phyloP scores from a whole-genome alignment of 2,329 filamentous ascomycete genomes.

The Monilinia fructicola region DNA sequence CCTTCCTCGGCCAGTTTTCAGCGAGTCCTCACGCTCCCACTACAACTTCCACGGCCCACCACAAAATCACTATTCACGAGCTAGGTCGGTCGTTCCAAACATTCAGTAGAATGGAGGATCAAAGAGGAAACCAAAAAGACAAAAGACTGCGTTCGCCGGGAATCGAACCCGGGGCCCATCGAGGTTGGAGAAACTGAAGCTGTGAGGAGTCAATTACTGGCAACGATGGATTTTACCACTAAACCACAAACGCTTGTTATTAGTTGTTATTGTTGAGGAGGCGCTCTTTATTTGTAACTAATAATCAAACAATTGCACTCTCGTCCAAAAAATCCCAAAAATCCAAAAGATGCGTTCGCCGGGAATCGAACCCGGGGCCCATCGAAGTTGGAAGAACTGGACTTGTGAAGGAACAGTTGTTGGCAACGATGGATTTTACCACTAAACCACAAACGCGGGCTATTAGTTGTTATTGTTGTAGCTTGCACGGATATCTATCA shows the following conservation, averaged over 20 bases:
- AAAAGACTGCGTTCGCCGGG: slow-evolving; percentile 11
- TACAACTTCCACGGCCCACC: neutral
- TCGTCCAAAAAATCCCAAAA: neutral
- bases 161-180: slow-evolving; percentile 1
- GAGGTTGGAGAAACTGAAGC: too few relatives aligned
- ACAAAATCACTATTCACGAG: neutral
- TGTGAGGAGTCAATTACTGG: too few relatives aligned
- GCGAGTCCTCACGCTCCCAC: neutral
- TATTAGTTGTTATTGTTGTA: neutral
- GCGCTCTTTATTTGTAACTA: too few relatives aligned
- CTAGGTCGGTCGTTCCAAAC: too few relatives aligned
- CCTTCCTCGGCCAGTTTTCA: neutral
- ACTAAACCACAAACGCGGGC: neutral
- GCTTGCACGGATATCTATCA: neutral
- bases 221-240: slow-evolving; percentile 23
- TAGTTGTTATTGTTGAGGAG: too few relatives aligned
- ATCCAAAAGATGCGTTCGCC: neutral
- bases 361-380: slow-evolving; percentile 2
- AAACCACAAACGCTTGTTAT: slow-evolving; percentile 20
- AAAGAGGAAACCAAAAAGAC: too few relatives aligned
- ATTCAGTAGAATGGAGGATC: too few relatives aligned
- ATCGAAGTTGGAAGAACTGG: neutral
- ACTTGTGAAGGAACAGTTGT: neutral
- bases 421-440: slow-evolving; percentile 4
- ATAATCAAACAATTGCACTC: too few relatives aligned